These are phyloP conservation scores for Eremochloa ophiuroides DNA, from an alignment of 176 grass and related monocot species.

Conservation along the genomic window DNA sequence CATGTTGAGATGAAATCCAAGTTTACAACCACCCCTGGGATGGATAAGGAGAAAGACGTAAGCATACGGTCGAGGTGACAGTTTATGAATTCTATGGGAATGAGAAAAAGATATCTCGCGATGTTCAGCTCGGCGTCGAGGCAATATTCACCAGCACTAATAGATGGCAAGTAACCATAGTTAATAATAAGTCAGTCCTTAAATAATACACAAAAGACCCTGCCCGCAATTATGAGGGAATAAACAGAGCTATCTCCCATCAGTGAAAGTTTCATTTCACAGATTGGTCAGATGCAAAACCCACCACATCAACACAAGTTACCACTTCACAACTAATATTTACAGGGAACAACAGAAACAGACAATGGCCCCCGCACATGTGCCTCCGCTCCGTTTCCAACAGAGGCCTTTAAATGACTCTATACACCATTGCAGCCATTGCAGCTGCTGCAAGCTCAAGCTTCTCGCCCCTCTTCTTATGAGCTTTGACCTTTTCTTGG, in stretches of 20 bases:
- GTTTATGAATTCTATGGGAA: neutral
- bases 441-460: slow-evolving; percentile 12
- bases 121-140: neutral
- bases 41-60: too few relatives aligned
- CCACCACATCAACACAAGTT: slow-evolving; percentile 1
- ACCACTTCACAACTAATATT: slow-evolving; percentile 32
- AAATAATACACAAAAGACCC: neutral
- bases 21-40: neutral
- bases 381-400: neutral
- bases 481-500: slow-evolving; percentile 14
- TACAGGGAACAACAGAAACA: slow-evolving; percentile 23
- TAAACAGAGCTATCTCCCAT: neutral
- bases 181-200: neutral
- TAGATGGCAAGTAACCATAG: neutral
- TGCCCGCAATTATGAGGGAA: neutral
- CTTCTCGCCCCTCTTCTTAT: neutral
- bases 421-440: slow-evolving; percentile 21
- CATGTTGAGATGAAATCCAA: neutral
- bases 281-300: neutral
- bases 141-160: neutral
- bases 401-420: neutral
- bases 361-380: neutral
- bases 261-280: neutral
- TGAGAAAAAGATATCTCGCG: neutral
- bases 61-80: neutral